These are phyloP conservation scores for Penicillium thymicola DNA, from an alignment of 2,329 filamentous ascomycete genomes.

Conservation along the genomic window DNA sequence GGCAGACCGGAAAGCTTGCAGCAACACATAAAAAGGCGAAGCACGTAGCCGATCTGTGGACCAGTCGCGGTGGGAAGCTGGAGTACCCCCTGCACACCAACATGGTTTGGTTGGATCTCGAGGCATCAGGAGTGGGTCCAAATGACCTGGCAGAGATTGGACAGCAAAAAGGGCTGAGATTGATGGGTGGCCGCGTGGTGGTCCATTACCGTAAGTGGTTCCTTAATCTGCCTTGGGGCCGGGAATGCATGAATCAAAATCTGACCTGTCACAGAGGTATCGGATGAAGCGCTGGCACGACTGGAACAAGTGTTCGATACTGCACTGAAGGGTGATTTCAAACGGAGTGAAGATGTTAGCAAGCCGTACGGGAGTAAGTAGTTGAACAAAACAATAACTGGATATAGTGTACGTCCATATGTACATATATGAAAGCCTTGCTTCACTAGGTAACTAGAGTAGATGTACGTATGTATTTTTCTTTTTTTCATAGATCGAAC, in stretches of 20 bases:
- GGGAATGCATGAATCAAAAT: background rate
- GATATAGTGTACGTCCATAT: background rate
- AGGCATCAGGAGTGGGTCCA: slow-evolving; percentile 53
- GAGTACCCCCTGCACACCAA: slow-evolving; percentile 76
- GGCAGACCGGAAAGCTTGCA: slow-evolving; percentile 60
- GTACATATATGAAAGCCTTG: background rate
- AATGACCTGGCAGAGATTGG: slow-evolving; percentile 55
- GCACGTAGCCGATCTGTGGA: slow-evolving; percentile 65
- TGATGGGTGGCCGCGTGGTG: slow-evolving; percentile 60
- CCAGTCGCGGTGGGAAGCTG: slow-evolving; percentile 64
- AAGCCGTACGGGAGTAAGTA: slow-evolving; percentile 36
- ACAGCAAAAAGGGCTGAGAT: slow-evolving; percentile 55
- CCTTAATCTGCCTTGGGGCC: background rate
- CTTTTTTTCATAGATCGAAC: slow-evolving; percentile 2
- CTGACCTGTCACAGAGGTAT: slow-evolving; percentile 53
- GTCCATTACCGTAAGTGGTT: slow-evolving; percentile 59
- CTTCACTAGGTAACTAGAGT: background rate
- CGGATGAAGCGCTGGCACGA: slow-evolving; percentile 58
- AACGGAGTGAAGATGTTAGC: slow-evolving; percentile 32
- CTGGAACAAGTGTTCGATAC: slow-evolving; percentile 56
- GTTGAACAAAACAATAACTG: background rate
- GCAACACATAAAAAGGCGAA: slow-evolving; percentile 62
- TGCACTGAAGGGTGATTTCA: slow-evolving; percentile 33
- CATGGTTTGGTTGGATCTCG: slow-evolving; percentile 82
- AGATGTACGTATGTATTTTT: background rate